A percentile compares a stretch with the other conserved stretches of the same genome.
Conservation (phyloP, 2,329 filamentous ascomycete species). For the Trichoderma afroharzianum region DNA sequence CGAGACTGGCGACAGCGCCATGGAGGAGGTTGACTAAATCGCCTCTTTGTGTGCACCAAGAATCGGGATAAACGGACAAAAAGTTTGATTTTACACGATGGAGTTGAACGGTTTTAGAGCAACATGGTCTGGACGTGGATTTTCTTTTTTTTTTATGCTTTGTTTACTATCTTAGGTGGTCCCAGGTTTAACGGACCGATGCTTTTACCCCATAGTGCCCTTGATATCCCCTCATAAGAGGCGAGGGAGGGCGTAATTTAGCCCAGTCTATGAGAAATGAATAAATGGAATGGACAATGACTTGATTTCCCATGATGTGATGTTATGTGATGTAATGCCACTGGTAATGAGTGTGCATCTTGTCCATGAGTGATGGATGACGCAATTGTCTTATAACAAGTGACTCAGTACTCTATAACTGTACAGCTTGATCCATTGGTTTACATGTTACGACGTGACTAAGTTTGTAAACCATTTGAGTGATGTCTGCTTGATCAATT, state of each 20-base stretch:
- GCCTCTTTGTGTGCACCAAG: slow-evolving; percentile 22
- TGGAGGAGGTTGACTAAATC: slow-evolving; percentile 98
- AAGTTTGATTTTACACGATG: slow-evolving; percentile 34
- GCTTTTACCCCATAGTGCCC: slow-evolving; percentile 35
- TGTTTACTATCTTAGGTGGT: slow-evolving; percentile 25
- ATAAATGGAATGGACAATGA: slow-evolving; percentile 26
- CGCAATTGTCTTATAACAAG: not conserved
- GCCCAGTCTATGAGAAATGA: slow-evolving; percentile 36
- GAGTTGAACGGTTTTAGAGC: slow-evolving; percentile 41
- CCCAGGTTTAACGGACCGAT: slow-evolving; percentile 25
- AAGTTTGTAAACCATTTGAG: rapidly evolving
- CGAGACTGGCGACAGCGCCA: slow-evolving; percentile 81
- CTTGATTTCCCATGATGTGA: not conserved
- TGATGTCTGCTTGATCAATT: not conserved
- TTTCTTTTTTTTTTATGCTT: slow-evolving; percentile 32
- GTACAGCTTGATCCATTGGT: not conserved
- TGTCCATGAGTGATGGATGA: not conserved
- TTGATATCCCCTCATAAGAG: slow-evolving; percentile 21
- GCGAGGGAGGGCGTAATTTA: slow-evolving; percentile 38
- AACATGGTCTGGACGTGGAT: slow-evolving; percentile 30
- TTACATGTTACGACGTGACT: not conserved
- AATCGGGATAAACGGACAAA: slow-evolving; percentile 38
- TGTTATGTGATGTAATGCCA: not conserved
- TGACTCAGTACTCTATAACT: not conserved
- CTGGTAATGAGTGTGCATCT: not conserved